Evolutionary conservation across 208 protist species (phyloP), one percentile per base, ranked within the genome.

Genomic region (Trypanosoma avium): DNA sequence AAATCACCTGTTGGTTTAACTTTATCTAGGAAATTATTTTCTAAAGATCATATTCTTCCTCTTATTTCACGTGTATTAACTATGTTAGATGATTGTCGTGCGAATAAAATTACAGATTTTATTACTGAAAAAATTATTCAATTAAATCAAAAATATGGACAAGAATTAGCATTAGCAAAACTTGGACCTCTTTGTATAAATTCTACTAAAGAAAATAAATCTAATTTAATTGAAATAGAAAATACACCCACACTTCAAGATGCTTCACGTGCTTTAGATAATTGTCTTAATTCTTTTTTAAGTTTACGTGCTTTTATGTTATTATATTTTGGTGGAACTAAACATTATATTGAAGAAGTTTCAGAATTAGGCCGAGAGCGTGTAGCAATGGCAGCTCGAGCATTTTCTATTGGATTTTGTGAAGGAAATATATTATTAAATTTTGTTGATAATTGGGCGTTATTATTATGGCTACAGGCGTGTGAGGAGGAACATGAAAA

Each of bases 401-500:
- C 72, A 42, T 82, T 77, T 32, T 59, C 49, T 33, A 30, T 55
- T 35, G 76, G 76, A 6, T 67, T 82, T 47, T 70, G 66, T 60
- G 36, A 72, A 22, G 58, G 48, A 3, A 40, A 45, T 5, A 26
- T 62, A 29, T 42, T 82, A 4, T 5, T 49, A n/a, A 60, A 75
- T 22, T 88, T 92, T 49, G 66, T 75, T 27, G 48, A 53, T 59
- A 50, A n/a, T 33, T 92, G 85, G 85, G 81, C 69, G 0, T 64
- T 88, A n/a, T 71, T 72, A 45, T 65, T 92, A 49, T 92, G 78
- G 81, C 12, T 84, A 2, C 79, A 63, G 61, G 68, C 82, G 42
- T 92, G 85, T 69, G 67, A 79, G n/a, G 70, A 64, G n/a, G 62
- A 76, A 22, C 57, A 61, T 35, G 19, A 61, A 8, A 54, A 35